Conservation (phyloP, 106 monocot species). For the Apostasia shenzhenica region DNA sequence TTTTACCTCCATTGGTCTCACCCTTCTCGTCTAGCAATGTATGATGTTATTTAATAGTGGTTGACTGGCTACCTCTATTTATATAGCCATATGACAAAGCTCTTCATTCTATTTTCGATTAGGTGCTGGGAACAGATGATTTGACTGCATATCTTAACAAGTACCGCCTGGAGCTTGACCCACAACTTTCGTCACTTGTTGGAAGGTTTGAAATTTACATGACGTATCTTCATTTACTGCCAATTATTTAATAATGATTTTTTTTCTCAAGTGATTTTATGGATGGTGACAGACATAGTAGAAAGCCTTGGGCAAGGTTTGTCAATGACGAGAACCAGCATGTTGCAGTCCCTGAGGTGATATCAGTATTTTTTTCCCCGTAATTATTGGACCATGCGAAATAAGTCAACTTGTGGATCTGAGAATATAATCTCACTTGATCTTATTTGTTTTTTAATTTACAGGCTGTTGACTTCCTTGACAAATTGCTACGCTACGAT, state of each 20-base stretch:
- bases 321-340: conserved; percentile 76
- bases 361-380: background rate
- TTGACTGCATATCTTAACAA: conserved; percentile 64
- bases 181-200: conserved; percentile 64
- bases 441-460: conserved; percentile 1
- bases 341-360: conserved; percentile 79
- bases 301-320: conserved; percentile 88
- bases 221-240: background rate
- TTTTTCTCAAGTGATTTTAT: background rate
- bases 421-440: background rate
- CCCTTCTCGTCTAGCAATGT: too few species aligned
- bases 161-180: conserved; percentile 77
- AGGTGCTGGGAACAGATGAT: conserved; percentile 93
- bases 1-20: too few species aligned
- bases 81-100: too few species aligned
- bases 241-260: background rate
- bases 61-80: too few species aligned
- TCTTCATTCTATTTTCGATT: background rate
- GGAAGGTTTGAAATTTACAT: conserved; percentile 46
- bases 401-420: background rate
- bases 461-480: conserved; percentile 82
- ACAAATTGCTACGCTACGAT: conserved; percentile 79
- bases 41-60: too few species aligned
- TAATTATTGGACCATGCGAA: background rate
- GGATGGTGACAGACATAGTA: conserved; percentile 46